phyloP scores from a whole-genome alignment of 768 basidiomycete genomes.

The Pulveroboletus sp. region DNA sequence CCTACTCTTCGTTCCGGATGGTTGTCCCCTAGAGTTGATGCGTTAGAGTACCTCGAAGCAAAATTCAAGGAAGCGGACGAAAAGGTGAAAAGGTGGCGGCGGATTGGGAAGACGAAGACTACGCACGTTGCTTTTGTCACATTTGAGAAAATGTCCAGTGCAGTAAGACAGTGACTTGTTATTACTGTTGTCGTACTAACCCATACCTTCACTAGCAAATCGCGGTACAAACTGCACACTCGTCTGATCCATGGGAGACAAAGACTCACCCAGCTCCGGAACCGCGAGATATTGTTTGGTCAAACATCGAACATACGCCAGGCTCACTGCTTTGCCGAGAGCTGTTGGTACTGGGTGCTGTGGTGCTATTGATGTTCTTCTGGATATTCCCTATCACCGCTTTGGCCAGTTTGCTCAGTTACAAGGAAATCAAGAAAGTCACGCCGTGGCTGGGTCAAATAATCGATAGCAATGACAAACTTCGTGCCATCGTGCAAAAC shows the following conservation, averaged over 20 bases:
- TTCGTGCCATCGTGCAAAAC: conserved; percentile 90
- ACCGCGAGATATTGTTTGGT: conserved; percentile 95
- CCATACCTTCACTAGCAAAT: conserved; percentile 61
- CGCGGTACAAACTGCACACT: conserved; percentile 81
- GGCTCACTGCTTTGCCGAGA: conserved; percentile 63
- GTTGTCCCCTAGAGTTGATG: conserved; percentile 80
- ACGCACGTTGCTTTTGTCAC: conserved; percentile 92
- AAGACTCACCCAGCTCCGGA: conserved; percentile 83
- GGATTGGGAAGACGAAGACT: conserved; percentile 71
- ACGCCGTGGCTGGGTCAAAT: conserved; percentile 85
- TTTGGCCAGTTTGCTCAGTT: conserved; percentile 84
- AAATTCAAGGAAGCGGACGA: conserved; percentile 83
- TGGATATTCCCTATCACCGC: conserved; percentile 92
- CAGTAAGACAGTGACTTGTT: conserved; percentile 48
- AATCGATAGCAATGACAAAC: conserved; percentile 77
- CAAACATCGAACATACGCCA: conserved; percentile 73
- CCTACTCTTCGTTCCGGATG: conserved; percentile 75
- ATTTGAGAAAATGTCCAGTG: conserved; percentile 92
- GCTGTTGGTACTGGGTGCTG: conserved; percentile 63
- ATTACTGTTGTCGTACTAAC: background rate
- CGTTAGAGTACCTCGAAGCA: conserved; percentile 82
- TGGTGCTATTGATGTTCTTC: conserved; percentile 77
- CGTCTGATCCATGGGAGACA: conserved; percentile 61
- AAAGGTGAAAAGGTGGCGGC: conserved; percentile 69
- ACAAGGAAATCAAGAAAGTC: conserved; percentile 87